Percentiles rank a stretch among this genome's conserved stretches.
phyloP scores from a whole-genome alignment of 257 asterid species.

The Paraleonurus japonicus region DNA sequence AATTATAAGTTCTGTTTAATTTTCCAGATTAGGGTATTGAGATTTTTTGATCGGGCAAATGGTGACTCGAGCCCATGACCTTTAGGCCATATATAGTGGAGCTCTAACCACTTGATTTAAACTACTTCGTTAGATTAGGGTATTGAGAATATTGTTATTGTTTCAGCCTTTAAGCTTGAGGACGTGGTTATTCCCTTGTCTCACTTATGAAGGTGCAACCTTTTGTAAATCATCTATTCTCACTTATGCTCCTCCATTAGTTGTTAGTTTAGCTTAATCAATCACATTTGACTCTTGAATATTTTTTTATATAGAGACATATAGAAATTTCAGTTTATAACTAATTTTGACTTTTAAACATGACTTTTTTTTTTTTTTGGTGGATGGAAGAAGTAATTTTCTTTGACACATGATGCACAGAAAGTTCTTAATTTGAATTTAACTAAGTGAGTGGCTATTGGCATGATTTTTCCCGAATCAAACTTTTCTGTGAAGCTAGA shows the following conservation, averaged over 20 bases:
- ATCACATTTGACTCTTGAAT: neutral
- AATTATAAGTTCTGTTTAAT: no score
- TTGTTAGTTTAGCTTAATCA: neutral
- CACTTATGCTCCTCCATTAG: neutral
- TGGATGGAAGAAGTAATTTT: neutral
- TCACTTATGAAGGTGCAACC: neutral
- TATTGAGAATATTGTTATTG: no score
- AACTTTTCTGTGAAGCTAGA: neutral
- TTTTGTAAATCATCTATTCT: neutral
- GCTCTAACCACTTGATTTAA: no score
- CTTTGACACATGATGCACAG: neutral
- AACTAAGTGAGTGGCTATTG: neutral
- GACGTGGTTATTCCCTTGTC: no score
- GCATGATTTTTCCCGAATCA: neutral
- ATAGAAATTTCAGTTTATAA: neutral
- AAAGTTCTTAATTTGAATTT: neutral
- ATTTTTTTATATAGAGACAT: neutral
- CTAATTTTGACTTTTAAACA: neutral
- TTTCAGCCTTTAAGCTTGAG: no score
- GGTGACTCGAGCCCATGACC: no score
- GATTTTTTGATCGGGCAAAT: no score
- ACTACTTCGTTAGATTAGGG: no score
- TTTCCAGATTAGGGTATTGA: no score
- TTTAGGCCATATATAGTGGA: no score
- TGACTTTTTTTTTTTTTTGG: neutral